Conservation (phyloP, 495 filamentous ascomycete genomes). For the Penicillium subrubescens region DNA sequence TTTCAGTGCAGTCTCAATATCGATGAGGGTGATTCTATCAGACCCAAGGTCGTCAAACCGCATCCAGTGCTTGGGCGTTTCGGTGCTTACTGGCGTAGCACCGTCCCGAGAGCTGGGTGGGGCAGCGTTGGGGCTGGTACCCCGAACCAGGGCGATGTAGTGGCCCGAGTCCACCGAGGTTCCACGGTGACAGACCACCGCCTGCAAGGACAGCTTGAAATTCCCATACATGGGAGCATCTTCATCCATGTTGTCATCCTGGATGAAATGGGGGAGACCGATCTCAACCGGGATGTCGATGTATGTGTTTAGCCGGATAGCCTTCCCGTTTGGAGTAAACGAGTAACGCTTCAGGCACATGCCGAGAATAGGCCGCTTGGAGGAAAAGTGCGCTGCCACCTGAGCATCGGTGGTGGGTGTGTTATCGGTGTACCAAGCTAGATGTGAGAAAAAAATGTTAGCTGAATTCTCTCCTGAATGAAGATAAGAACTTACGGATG, state of each 20-base stretch:
- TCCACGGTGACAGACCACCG: constrained; percentile 88
- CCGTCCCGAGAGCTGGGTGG: constrained; percentile 53
- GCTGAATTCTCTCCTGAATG: constrained; percentile 13
- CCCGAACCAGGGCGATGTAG: constrained; percentile 81
- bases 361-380: constrained; percentile 79
- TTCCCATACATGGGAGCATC: constrained; percentile 69
- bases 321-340: constrained; percentile 66
- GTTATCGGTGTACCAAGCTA: constrained; percentile 70
- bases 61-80: constrained; percentile 72
- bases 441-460: constrained; percentile 34
- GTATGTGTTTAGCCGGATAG: constrained; percentile 70
- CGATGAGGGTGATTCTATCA: constrained; percentile 71
- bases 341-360: constrained; percentile 92
- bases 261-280: constrained; percentile 84
- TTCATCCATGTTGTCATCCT: constrained; percentile 69
- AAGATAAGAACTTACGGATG: constrained; percentile 61
- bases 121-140: constrained; percentile 46
- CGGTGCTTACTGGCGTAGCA: constrained; percentile 51
- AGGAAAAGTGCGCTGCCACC: constrained; percentile 71
- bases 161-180: constrained; percentile 89
- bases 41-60: constrained; percentile 82
- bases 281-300: constrained; percentile 94
- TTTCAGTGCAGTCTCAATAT: constrained; percentile 73
- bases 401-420: constrained; percentile 68
- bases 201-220: constrained; percentile 89